These are phyloP conservation scores for Mycosphaerella sp. DNA, from an alignment of 2,329 filamentous ascomycete genomes.

Conservation along the genomic window DNA sequence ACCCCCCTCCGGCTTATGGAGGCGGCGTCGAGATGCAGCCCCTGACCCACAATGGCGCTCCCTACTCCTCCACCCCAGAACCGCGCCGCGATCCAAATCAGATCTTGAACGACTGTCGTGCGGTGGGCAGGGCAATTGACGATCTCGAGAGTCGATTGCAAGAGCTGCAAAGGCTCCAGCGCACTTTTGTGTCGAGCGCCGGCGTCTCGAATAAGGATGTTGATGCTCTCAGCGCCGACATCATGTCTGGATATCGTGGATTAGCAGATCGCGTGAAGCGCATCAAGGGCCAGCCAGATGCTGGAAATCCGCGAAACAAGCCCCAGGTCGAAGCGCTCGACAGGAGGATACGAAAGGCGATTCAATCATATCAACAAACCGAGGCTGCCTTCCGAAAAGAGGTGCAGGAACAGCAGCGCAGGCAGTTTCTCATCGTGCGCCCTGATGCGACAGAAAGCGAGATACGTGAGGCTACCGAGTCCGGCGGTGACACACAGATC, in stretches of 20 bases:
- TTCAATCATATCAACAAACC: conserved; percentile 72
- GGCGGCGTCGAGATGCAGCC: conserved; percentile 62
- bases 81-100: conserved; percentile 57
- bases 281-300: conserved; percentile 73
- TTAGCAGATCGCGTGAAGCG: conserved; percentile 72
- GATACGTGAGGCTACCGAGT: conserved; percentile 68
- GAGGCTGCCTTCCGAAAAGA: conserved; percentile 76
- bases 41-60: conserved; percentile 36
- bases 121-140: conserved; percentile 71
- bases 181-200: conserved; percentile 63
- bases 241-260: conserved; percentile 74
- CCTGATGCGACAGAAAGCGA: conserved; percentile 70
- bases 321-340: conserved; percentile 77
- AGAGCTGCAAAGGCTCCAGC: conserved; percentile 64
- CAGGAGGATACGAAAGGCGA: conserved; percentile 69
- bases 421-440: conserved; percentile 75
- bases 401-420: conserved; percentile 73
- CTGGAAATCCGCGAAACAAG: conserved; percentile 64
- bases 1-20: conserved; percentile 29
- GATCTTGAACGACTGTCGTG: conserved; percentile 76
- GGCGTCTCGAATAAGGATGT: conserved; percentile 59
- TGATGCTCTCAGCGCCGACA: conserved; percentile 66
- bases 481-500: conserved; percentile 65
- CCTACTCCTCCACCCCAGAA: conserved; percentile 23
- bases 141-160: conserved; percentile 66